Evolutionary conservation across 192 early-diverging fungal species (phyloP), one percentile per base, ranked within the genome.

Genomic region (Phycomyces nitens): DNA sequence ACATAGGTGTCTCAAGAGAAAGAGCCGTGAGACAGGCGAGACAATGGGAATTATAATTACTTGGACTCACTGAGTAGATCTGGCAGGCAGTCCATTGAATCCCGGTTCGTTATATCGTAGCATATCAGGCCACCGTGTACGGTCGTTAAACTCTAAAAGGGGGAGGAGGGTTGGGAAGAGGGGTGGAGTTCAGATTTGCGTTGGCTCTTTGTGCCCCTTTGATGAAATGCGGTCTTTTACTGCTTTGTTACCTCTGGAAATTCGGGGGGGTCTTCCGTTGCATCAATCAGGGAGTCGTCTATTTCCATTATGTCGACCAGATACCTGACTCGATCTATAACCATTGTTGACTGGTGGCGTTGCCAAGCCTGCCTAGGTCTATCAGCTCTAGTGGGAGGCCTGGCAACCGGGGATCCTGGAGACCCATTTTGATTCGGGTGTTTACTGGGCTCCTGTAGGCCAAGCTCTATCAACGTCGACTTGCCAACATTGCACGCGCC

Each of bases 11-110:
- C 66, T 68, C 18, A 15, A 16, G 23, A 18, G 24, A 38, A 12
- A 34, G 16, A 56, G 14, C 22, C 29, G n/a, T 34, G 29, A 34
- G 29, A 59, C 11, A 40, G 21, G 26, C 26, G 26, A 18, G 26
- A 15, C 23, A 18, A 39, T 34, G n/a, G 15, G n/a, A 41, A 41
- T 49, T 11, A 50, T 59, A 21, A 11, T 60, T 23, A 18, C 23
- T 41, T n/a, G 6, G 14, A n/a, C 47, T 24, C 66, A 72, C 70
- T 66, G 22, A 72, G 65, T 23, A 66, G 23, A 66, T 72, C 70
- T 24, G 70, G 70, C 43, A 72, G 26, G 34, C 65, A 57, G 39
- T 66, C 60, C 64, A 72, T 72, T 15, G 70, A 65, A 56, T 66
- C 65, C 43, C 60, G 53, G 47, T 66, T 59, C 11, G 52, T 72